A percentile compares a stretch with the other conserved stretches of the same genome.
Conservation (phyloP, 495 filamentous ascomycete species). For the Penicillium steckii region DNA sequence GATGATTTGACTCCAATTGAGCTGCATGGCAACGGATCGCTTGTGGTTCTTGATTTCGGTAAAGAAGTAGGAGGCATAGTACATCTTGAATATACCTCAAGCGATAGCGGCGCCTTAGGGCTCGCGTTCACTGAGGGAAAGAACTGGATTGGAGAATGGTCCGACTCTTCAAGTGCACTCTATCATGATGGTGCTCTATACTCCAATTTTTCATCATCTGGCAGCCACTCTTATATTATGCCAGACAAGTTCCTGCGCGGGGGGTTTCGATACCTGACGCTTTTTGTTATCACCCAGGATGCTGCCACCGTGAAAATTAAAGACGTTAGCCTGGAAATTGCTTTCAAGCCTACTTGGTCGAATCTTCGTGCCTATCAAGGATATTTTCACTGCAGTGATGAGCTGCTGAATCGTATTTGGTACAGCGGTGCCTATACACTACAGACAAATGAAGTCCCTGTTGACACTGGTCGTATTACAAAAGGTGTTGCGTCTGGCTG, state of each 20-base stretch:
- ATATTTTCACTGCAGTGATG: constrained; percentile 60
- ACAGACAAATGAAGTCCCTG: constrained; percentile 57
- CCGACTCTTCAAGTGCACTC: constrained; percentile 56
- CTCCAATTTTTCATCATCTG: constrained; percentile 46
- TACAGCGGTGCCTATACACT: constrained; percentile 64
- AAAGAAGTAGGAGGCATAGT: constrained; percentile 58
- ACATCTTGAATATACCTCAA: constrained; percentile 46
- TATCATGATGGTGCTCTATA: constrained; percentile 56
- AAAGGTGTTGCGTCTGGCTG: constrained; percentile 50
- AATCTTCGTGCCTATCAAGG: constrained; percentile 62
- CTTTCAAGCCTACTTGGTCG: constrained; percentile 64
- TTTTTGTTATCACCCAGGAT: constrained; percentile 45
- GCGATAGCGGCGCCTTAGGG: constrained; percentile 48
- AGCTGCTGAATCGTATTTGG: constrained; percentile 62
- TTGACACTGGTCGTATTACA: constrained; percentile 51
- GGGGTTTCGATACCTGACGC: constrained; percentile 60
- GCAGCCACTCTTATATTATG: constrained; percentile 49
- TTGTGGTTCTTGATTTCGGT: constrained; percentile 57
- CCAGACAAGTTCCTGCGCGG: constrained; percentile 53
- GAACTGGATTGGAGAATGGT: constrained; percentile 60
- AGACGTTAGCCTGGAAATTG: constrained; percentile 47
- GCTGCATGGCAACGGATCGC: constrained; percentile 45
- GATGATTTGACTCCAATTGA: constrained; percentile 28
- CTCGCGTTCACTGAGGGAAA: constrained; percentile 63
- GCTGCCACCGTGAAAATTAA: constrained; percentile 38